phyloP scores from a whole-genome alignment of 352 stramenopile species.

The Phytophthora crassamura region DNA sequence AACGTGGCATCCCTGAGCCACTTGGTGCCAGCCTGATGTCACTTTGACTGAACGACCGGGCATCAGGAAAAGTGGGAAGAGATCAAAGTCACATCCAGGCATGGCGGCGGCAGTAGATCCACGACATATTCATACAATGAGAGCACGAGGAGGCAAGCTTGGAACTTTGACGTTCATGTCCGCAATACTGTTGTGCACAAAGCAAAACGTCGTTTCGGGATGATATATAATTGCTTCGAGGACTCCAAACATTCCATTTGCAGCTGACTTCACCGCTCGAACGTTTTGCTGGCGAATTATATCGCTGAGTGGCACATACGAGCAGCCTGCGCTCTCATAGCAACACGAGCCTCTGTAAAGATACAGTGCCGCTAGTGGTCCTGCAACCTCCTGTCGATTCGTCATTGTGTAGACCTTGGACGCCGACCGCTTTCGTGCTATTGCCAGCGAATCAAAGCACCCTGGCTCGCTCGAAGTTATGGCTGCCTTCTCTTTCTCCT shows the following conservation, averaged over 20 bases:
- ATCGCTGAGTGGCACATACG: neutral
- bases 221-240: slow-evolving; percentile 1
- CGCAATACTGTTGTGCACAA: too few relatives aligned
- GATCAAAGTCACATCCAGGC: neutral
- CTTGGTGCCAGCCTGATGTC: neutral
- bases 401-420: slow-evolving; percentile 3
- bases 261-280: neutral
- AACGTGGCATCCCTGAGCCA: neutral
- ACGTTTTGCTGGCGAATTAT: neutral
- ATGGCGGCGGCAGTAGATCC: neutral
- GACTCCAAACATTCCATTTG: neutral
- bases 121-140: too few relatives aligned
- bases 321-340: neutral
- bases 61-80: slow-evolving; percentile 7
- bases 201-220: neutral
- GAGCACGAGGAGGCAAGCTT: too few relatives aligned
- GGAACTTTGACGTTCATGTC: too few relatives aligned
- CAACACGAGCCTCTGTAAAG: slow-evolving; percentile 4
- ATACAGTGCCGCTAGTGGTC: slow-evolving; percentile 4
- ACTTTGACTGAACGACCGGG: neutral
- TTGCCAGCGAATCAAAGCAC: neutral
- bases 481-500: neutral
- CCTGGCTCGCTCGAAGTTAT: too few relatives aligned
- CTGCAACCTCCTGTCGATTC: slow-evolving; percentile 5
- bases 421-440: neutral